Evolutionary conservation across 768 basidiomycete genomes (phyloP), one percentile per base, ranked within the genome.

Genomic region (Termitomyces sp.): DNA sequence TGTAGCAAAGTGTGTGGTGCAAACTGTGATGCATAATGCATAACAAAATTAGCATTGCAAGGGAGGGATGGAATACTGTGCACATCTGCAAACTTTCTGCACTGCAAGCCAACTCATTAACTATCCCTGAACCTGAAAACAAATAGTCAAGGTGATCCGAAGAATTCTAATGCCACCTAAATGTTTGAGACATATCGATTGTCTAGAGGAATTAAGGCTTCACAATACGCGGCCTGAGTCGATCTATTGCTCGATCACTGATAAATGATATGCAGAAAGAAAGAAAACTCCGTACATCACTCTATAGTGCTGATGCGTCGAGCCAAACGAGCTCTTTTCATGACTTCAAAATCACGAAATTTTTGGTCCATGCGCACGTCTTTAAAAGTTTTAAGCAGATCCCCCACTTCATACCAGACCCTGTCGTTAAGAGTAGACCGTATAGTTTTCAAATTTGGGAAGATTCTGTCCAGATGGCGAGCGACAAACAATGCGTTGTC

Each of bases 31-130:
- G 30, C 30, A 30, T 30, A 30, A 30, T 30, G 6, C 30, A 30
- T 7, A 30, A 30, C 7, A 30, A 28, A 28, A 30, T 30, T 30
- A 26, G 26, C 26, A 26, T 26, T 26, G 26, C 26, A 26, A 26
- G 26, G 26, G 26, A 26, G 26, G 26, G 26, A 26, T 26, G 26
- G 26, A 26, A 4, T 26, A 26, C 26, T 26, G 26, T 26, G 26
- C n/a, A n/a, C 5, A 53, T n/a, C 20, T 36, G n/a, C 22, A 63
- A 59, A 59, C 60, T n/a, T 32, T 63, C 11, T 63, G 62, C 57
- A 53, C 11, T 53, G n/a, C n/a, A n/a, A n/a, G n/a, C n/a, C n/a
- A n/a, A n/a, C n/a, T n/a, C n/a, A n/a, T n/a, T n/a, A n/a, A n/a
- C n/a, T n/a, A 53, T 30, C 35, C 33, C 4, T 40, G 3, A 50